Evolutionary conservation across 306 rosid species (phyloP).

Genomic region (barrel medic (Medicago truncatula)): DNA sequence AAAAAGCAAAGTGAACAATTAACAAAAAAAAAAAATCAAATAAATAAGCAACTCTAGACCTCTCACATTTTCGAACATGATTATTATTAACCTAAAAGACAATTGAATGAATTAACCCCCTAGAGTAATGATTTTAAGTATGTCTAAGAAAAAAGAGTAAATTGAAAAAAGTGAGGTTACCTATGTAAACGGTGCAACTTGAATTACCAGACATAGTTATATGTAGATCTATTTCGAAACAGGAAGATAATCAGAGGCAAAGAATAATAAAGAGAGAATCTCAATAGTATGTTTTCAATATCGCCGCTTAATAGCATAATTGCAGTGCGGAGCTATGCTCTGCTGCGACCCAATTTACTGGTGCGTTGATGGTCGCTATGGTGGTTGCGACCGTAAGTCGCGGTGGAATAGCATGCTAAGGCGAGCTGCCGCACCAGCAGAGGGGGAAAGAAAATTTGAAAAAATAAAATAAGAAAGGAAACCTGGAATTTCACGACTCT

Average conservation of each 20-base stretch:
- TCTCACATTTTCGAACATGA: too few species aligned
- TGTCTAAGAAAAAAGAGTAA: background rate
- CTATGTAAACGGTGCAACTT: slow-evolving; percentile 56
- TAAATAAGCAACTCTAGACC: too few species aligned
- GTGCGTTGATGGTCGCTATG: background rate
- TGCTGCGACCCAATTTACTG: slow-evolving; percentile 4
- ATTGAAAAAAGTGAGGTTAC: slow-evolving; percentile 36
- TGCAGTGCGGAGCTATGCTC: background rate
- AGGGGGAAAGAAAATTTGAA: background rate
- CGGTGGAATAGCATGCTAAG: background rate
- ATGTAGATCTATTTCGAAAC: slow-evolving; percentile 29
- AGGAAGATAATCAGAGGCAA: background rate
- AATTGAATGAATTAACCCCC: too few species aligned
- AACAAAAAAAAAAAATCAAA: too few species aligned
- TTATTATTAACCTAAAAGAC: too few species aligned
- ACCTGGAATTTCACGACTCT: background rate
- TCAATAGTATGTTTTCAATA: background rate
- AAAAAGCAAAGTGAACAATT: too few species aligned
- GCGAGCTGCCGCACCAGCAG: background rate
- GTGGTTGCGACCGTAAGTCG: background rate
- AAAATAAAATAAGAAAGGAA: background rate
- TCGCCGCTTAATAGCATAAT: background rate
- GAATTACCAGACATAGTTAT: slow-evolving; percentile 56
- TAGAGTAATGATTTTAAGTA: background rate
- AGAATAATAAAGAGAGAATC: background rate